Percentiles rank a stretch among this genome's conserved stretches.
phyloP scores from a whole-genome alignment of 1,139 yeast genomes.

The Kodamaea derodonti region DNA sequence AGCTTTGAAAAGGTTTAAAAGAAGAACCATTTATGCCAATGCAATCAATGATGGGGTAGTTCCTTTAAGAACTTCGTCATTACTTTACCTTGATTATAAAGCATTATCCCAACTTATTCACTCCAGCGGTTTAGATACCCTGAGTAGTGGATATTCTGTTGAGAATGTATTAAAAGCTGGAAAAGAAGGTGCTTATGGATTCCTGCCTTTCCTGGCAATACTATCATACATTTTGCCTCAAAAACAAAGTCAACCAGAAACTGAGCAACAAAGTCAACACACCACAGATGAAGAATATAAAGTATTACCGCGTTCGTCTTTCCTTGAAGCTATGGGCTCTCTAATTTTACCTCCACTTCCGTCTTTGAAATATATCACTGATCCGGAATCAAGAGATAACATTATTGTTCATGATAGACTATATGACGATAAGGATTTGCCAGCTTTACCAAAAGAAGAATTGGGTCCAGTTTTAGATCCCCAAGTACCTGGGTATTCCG shows the following conservation, averaged over 20 bases:
- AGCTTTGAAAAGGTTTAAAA: conserved; percentile 56
- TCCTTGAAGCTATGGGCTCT: conserved; percentile 79
- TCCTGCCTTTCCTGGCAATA: conserved; percentile 44
- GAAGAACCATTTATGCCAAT: conserved; percentile 77
- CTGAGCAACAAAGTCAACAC: conserved; percentile 17
- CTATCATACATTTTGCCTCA: conserved; percentile 46
- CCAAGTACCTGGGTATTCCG: conserved; percentile 2
- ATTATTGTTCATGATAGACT: conserved; percentile 41
- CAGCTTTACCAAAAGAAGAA: conserved; percentile 9
- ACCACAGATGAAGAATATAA: conserved; percentile 15
- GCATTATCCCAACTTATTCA: conserved; percentile 24
- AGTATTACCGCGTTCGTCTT: conserved; percentile 63
- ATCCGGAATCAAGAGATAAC: conserved; percentile 44
- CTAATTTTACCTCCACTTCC: conserved; percentile 88
- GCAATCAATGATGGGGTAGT: conserved; percentile 90
- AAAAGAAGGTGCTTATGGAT: conserved; percentile 8
- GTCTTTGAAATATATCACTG: conserved; percentile 60
- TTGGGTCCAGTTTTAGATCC: background rate
- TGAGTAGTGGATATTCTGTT: background rate
- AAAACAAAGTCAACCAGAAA: conserved; percentile 27
- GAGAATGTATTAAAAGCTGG: conserved; percentile 5
- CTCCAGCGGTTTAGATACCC: conserved; percentile 2
- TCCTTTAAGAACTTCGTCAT: conserved; percentile 78
- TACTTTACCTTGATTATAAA: conserved; percentile 63
- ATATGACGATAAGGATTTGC: conserved; percentile 35